Base-by-base conservation (phyloP, 2,329 filamentous ascomycete species). In the Monosporascus sp. region DNA sequence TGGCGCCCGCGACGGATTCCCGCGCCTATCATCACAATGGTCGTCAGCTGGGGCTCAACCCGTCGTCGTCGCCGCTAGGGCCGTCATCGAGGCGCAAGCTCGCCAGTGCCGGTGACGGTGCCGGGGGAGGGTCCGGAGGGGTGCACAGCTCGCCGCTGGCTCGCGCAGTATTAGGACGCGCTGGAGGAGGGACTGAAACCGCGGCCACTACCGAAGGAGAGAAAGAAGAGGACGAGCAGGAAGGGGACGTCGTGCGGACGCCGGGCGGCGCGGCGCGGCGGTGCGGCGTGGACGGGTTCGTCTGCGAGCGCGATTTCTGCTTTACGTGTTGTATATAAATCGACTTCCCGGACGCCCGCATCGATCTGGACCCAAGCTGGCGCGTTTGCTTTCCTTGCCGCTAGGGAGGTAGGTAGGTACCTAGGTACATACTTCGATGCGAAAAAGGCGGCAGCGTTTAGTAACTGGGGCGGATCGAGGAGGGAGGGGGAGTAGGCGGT, bases 301-400 rank as follows among this genome's bases (percentile, higher is more conserved):
- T 68, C 17, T 86, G 82, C 56, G 76, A 75, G 3, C 72, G 78
- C 51, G 76, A 81, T 55, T 85, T 85, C 68, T 86, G 83, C 66
- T 84, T 86, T 59, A 74, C 72, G 9, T 85, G 82, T 60, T 69
- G 65, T 50, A 61, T 55, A 47, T 81, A 54, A 24, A 43, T 9
- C 14, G 40, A 18, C 7, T 17, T 9, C 17, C 7, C 38, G 17
- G 17, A 5, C 7, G 4, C 17, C 18, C 17, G 9, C 17, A 18
- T n/a, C 6, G 8, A 2, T 18, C 22, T 20, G 9, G 18, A 22
- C n/a, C 7, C 24, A 20, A 20, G 17, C 5, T 18, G 40, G 40
- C 3, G 11, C 11, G 28, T 31, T 31, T 31, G 3, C 28, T 9
- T 31, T 31, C 28, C 28, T 31, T 28, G 8, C 3, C 20, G 20